Evolutionary conservation across 176 grass and related monocot species (phyloP).

Genomic region (Saccharum spontaneum): DNA sequence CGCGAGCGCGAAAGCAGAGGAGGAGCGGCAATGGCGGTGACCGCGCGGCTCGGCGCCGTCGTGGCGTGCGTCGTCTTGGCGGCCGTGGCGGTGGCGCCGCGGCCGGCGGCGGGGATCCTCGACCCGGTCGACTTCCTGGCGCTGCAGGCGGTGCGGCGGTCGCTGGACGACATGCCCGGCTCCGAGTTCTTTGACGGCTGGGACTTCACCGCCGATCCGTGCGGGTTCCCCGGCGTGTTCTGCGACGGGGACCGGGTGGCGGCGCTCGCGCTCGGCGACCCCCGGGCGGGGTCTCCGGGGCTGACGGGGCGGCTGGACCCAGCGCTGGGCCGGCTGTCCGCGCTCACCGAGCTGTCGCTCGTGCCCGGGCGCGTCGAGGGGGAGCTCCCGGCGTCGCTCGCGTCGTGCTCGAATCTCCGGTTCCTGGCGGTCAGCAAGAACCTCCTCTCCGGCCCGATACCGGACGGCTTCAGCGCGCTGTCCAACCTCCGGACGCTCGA

Average conservation of each 20-base stretch:
- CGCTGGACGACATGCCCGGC: constrained; percentile 88
- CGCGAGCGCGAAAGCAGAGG: background rate
- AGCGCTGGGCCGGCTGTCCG: constrained; percentile 53
- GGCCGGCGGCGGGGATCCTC: constrained; percentile 49
- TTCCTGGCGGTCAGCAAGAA: constrained; percentile 96
- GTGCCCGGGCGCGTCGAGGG: constrained; percentile 81
- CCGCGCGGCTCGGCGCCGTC: constrained; percentile 29
- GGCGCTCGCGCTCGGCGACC: constrained; percentile 79
- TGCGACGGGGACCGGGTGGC: constrained; percentile 65
- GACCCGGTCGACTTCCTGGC: constrained; percentile 89
- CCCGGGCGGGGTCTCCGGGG: constrained; percentile 77
- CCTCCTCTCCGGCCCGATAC: constrained; percentile 71
- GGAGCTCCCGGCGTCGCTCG: constrained; percentile 51
- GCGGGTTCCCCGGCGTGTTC: constrained; percentile 79
- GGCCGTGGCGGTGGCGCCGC: constrained; percentile 8
- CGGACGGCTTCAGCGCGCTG: constrained; percentile 52
- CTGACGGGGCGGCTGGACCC: constrained; percentile 69
- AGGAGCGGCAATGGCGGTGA: background rate
- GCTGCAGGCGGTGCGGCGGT: constrained; percentile 73
- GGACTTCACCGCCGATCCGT: constrained; percentile 92
- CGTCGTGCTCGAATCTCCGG: constrained; percentile 54
- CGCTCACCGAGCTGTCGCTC: constrained; percentile 82
- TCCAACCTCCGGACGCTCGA: constrained; percentile 81
- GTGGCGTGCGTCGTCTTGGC: constrained; percentile 24
- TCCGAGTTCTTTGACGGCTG: constrained; percentile 75